Evolutionary conservation across 805 yeast species (phyloP).

Genomic region (Metschnikowia matae): DNA sequence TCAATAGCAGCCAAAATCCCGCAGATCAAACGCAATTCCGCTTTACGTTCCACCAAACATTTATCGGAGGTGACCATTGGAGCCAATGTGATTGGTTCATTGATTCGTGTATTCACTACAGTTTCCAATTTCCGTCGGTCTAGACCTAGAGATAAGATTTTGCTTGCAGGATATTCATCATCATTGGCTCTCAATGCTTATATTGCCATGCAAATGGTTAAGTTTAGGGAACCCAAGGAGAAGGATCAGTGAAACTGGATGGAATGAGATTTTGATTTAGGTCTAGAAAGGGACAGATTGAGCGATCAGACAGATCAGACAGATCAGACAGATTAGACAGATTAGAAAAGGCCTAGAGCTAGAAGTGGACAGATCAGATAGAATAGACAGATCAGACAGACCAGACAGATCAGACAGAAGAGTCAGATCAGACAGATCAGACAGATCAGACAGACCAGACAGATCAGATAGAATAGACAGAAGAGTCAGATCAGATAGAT

Average conservation of each 20-base stretch:
- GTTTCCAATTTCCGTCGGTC: conserved; percentile 26
- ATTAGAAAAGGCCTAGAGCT: too few species aligned
- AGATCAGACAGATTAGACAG: too few species aligned
- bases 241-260: neutral
- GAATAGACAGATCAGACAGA: too few species aligned
- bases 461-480: too few species aligned
- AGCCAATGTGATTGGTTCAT: conserved; percentile 39
- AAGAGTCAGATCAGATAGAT: too few species aligned
- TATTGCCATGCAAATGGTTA: conserved; percentile 33
- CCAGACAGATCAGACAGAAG: too few species aligned
- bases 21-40: conserved; percentile 34
- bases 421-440: too few species aligned
- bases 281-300: too few species aligned
- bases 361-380: too few species aligned
- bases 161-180: conserved; percentile 37
- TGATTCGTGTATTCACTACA: conserved; percentile 39
- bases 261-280: too few species aligned
- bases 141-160: conserved; percentile 27
- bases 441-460: too few species aligned
- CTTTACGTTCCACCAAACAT: conserved; percentile 34
- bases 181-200: conserved; percentile 32
- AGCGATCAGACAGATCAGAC: too few species aligned
- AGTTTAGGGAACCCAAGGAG: conserved; percentile 10
- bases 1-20: conserved; percentile 37
- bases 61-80: conserved; percentile 36